Base-by-base conservation (phyloP, 305 asterid species). In the Rubia occidens region DNA sequence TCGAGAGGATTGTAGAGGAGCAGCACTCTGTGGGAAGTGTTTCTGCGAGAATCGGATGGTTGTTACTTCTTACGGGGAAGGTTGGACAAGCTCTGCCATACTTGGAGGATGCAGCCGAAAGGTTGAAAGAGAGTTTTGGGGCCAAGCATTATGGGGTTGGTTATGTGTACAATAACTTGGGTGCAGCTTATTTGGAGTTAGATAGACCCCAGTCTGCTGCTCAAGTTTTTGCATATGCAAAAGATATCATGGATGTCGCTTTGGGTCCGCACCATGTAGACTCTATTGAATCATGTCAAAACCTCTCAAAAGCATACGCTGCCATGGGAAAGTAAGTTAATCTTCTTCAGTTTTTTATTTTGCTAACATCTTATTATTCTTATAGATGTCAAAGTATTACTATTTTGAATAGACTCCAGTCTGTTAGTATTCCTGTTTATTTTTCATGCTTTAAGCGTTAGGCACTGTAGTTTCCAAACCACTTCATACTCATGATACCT, bases 191-290 rank as follows among this genome's bases (percentile, higher is more conserved):
- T 79, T 60, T 93, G 86, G 97, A 90, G 78, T 74, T 90, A 66
- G 93, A 86, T 73, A 84, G 97, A 73, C 93, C 95, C 39, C 95
- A 94, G 59, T 90, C 99, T 44, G 97, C 97, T 67, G 99, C 96
- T 3, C 95, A 87, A 82, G 93, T 82, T 44, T 94, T 94, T 78
- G 95, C 97, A n/a, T 81, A 78, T 75, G 96, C 96, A 18, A 94
- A 85, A 76, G 97, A 94, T 75, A 83, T 90, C 77, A 84, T 94
- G 95, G 96, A 94, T 69, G 89, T 86, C 37, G 82, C 98, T 14
- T 88, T 90, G 68, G 98, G 97, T 59, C 98, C 96, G 51, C 89
- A 88, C 77, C 98, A 93, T 64, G 80, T 76, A 7, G 99, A 94
- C 69, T 77, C 97, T 7, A 90, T 90, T 71, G 97, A 90, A 74